A percentile compares a stretch with the other conserved stretches of the same genome.
Conservation (phyloP, 2,329 filamentous ascomycete species). For the Penicillium digitatum region DNA sequence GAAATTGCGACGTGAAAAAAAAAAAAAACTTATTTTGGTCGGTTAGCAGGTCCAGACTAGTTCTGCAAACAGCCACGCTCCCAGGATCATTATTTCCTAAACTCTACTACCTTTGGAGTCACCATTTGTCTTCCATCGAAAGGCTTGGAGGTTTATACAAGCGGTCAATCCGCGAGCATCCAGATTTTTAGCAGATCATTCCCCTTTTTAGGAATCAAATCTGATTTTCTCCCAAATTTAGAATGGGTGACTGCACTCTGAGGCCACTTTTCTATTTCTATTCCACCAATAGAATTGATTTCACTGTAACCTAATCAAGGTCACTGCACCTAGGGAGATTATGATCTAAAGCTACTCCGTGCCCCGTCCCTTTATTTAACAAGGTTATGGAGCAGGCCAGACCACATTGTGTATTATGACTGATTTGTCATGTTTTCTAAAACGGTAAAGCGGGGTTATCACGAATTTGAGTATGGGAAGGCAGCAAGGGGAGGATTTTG, state of each 20-base stretch:
- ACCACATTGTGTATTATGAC: neutral
- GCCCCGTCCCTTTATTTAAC: neutral
- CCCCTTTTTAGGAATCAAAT: neutral
- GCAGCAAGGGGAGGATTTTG: no score
- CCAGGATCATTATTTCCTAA: no score
- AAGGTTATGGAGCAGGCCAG: neutral
- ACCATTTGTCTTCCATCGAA: neutral
- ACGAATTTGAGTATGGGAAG: no score
- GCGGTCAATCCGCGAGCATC: neutral
- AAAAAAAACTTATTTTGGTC: no score
- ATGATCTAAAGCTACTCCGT: neutral
- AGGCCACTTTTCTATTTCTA: neutral
- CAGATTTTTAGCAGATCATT: neutral
- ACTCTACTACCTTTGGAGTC: no score
- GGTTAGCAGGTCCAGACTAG: neutral
- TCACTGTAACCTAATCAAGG: neutral
- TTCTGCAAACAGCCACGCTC: neutral
- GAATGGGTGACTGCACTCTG: neutral
- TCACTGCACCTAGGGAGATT: neutral
- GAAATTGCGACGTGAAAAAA: neutral
- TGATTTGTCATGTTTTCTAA: neutral
- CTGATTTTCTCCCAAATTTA: constrained; percentile 1
- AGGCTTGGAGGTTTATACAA: neutral
- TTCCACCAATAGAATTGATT: neutral
- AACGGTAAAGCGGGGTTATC: no score